These are phyloP conservation scores for Baorangia bicolor DNA, from an alignment of 768 basidiomycete species.

Conservation along the genomic window DNA sequence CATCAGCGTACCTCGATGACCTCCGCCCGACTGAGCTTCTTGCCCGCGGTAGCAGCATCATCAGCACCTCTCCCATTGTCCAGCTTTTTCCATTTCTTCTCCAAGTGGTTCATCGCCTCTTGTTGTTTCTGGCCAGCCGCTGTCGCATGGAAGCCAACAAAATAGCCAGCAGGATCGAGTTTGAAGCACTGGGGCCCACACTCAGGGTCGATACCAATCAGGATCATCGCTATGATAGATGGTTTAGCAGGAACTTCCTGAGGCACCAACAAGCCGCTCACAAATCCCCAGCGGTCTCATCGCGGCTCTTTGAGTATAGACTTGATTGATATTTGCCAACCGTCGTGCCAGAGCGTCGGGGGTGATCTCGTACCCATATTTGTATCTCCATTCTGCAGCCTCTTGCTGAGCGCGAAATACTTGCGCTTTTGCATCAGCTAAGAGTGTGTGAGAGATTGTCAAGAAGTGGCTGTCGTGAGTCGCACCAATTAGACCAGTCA, in stretches of 20 bases:
- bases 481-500: constrained; percentile 95
- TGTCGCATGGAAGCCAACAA: constrained; percentile 97
- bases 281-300: constrained; percentile 97
- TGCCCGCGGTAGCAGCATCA: constrained; percentile 73
- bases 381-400: constrained; percentile 92
- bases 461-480: neutral
- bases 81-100: constrained; percentile 98
- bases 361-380: constrained; percentile 97
- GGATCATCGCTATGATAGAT: constrained; percentile 74
- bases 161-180: constrained; percentile 98
- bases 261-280: constrained; percentile 38
- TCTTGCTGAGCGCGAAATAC: constrained; percentile 83
- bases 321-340: constrained; percentile 97
- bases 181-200: constrained; percentile 97
- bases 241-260: neutral
- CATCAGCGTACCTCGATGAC: constrained; percentile 79
- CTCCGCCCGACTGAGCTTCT: constrained; percentile 66
- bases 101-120: constrained; percentile 96
- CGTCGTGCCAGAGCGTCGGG: constrained; percentile 94
- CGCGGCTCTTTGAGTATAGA: constrained; percentile 95
- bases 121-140: constrained; percentile 97
- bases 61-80: constrained; percentile 77
- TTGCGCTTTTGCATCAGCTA: constrained; percentile 92
- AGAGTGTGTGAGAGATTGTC: constrained; percentile 1
- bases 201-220: constrained; percentile 91